Evolutionary conservation across 192 early-diverging fungal genomes (phyloP), one percentile per base, ranked within the genome.

Genomic region (Neocallimastix lanati): DNA sequence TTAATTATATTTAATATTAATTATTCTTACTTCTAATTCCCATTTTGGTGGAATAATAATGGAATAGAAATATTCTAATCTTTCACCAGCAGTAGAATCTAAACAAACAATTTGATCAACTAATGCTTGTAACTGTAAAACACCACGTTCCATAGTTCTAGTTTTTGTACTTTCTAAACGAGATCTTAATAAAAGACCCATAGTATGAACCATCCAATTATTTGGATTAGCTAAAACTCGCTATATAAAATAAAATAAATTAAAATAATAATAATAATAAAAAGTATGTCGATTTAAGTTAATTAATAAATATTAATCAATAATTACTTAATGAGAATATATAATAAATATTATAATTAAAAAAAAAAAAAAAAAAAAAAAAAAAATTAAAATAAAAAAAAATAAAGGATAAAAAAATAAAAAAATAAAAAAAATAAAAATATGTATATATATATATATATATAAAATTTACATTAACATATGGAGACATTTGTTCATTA

Each of bases 181-280:
- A 18, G 95, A 94, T 13, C 96, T 91, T 76, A 97, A 84, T 76
- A 99, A 84, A 28, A 99, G 85, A 13, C 88, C 96, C 95, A 97
- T 96, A 29, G 98, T 96, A 86, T 97, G 92, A 21, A 99, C 94
- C 84, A 94, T 95, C 96, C 96, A 99, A 86, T 99, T 99, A 86
- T 94, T 95, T 77, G 95, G 88, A 80, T 96, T 94, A 81, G 94
- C 92, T 76, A 98, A 84, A 13, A 98, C 95, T 76, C 96, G 92
- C 77, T 87, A 76, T 29, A 40, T 3, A 80, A 15, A 14, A 58
- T 13, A 21, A 83, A 82, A n/a, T n/a, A n/a, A n/a, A n/a, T n/a
- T n/a, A n/a, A n/a, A n/a, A n/a, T n/a, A n/a, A n/a, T n/a, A n/a
- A n/a, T n/a, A n/a, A n/a, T n/a, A n/a, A n/a, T n/a, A n/a, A n/a